Percentiles rank a stretch among this genome's conserved stretches.
phyloP scores from a whole-genome alignment of 1,139 yeast genomes.

The Yamadazyma kanchanaburiensis region DNA sequence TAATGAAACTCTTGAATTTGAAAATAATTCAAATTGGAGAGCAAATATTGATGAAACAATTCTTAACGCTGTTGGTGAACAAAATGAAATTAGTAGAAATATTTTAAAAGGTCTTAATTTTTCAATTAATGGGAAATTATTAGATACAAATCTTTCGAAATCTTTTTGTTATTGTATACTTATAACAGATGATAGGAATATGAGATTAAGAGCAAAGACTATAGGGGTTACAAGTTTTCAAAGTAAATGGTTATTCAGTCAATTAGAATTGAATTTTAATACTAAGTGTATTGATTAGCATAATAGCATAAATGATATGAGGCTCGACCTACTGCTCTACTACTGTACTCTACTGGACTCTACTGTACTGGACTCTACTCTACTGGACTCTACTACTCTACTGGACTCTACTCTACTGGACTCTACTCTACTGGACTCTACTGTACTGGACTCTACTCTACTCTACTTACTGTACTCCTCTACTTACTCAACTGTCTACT shows the following conservation, averaged over 20 bases:
- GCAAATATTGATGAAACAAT: conserved; percentile 59
- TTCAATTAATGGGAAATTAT: conserved; percentile 10
- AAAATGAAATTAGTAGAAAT: conserved; percentile 43
- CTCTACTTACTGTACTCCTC: too few species aligned
- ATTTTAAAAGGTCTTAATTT: conserved; percentile 34
- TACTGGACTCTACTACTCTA: too few species aligned
- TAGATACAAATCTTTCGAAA: conserved; percentile 35
- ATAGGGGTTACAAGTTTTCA: conserved; percentile 56
- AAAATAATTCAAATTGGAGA: conserved; percentile 65
- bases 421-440: too few species aligned
- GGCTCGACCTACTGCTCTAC: too few species aligned
- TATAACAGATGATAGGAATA: conserved; percentile 70
- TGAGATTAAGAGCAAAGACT: conserved; percentile 64
- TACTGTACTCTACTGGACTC: too few species aligned
- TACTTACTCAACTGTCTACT: too few species aligned
- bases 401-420: too few species aligned
- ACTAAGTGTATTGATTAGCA: conserved; percentile 40
- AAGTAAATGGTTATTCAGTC: conserved; percentile 59
- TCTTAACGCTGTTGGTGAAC: conserved; percentile 47
- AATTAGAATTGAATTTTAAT: conserved; percentile 41
- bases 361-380: too few species aligned
- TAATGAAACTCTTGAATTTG: conserved; percentile 56
- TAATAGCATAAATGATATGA: background rate
- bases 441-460: too few species aligned
- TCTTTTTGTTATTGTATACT: conserved; percentile 55